Evolutionary conservation across 2,329 filamentous ascomycete genomes (phyloP).

Genomic region (Penicillium sp.): DNA sequence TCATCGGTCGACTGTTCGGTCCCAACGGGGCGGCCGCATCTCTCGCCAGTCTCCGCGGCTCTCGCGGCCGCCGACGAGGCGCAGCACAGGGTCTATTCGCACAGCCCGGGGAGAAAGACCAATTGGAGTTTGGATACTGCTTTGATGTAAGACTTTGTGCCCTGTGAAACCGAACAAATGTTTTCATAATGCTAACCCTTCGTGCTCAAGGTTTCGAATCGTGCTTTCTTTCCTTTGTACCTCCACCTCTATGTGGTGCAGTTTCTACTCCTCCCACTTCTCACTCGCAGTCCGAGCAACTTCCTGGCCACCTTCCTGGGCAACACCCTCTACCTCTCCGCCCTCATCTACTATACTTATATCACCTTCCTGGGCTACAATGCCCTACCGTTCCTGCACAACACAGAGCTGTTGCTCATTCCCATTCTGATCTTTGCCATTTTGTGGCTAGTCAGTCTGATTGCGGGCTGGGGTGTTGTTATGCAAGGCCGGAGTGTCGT

Average conservation of each 20-base stretch:
- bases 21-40: constrained; percentile 49
- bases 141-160: constrained; percentile 58
- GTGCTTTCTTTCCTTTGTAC: constrained; percentile 68
- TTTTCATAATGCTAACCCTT: not conserved
- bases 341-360: constrained; percentile 66
- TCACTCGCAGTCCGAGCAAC: constrained; percentile 43
- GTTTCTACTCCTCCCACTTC: constrained; percentile 65
- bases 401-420: constrained; percentile 64
- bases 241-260: constrained; percentile 67
- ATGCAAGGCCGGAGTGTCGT: constrained; percentile 44
- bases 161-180: not conserved
- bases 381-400: constrained; percentile 65
- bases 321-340: constrained; percentile 67
- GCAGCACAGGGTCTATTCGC: constrained; percentile 59
- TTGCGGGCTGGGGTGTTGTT: constrained; percentile 48
- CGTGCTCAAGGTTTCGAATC: constrained; percentile 55
- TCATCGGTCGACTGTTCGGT: constrained; percentile 62
- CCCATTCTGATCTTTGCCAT: constrained; percentile 62
- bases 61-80: constrained; percentile 49
- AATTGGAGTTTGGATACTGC: constrained; percentile 69
- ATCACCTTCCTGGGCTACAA: constrained; percentile 71
- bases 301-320: constrained; percentile 57
- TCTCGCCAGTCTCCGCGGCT: constrained; percentile 47
- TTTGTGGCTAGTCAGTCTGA: constrained; percentile 57
- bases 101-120: constrained; percentile 56